A percentile compares a stretch with the other conserved stretches of the same genome.
These are phyloP conservation scores for Patellifolia procumbens DNA, from an alignment of 179 eudicot species.

Conservation along the genomic window DNA sequence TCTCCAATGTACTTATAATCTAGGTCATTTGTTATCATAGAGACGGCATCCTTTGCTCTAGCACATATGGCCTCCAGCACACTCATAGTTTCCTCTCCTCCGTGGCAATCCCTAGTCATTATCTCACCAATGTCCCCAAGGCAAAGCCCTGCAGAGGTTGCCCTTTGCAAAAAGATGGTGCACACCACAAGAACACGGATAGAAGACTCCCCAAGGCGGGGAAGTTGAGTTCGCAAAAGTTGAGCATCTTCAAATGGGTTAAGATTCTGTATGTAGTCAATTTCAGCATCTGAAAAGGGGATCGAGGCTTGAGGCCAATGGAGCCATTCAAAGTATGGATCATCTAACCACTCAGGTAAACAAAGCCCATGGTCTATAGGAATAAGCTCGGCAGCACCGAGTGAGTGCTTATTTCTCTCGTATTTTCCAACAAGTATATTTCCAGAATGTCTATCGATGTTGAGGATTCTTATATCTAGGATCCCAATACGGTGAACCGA, in stretches of 20 bases:
- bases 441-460: constrained; percentile 93
- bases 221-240: constrained; percentile 59
- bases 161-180: constrained; percentile 71
- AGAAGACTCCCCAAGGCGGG: constrained; percentile 67
- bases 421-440: constrained; percentile 68
- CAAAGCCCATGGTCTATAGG: constrained; percentile 97
- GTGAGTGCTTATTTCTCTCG: constrained; percentile 36
- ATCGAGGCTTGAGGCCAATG: constrained; percentile 98
- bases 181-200: constrained; percentile 77
- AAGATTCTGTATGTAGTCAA: constrained; percentile 64
- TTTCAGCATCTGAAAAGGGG: constrained; percentile 76
- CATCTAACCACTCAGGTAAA: constrained; percentile 90
- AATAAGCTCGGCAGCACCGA: constrained; percentile 61
- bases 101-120: constrained; percentile 79
- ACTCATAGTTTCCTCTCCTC: constrained; percentile 68
- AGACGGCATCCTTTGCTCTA: constrained; percentile 45
- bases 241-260: constrained; percentile 78
- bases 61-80: constrained; percentile 64
- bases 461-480: constrained; percentile 72
- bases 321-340: constrained; percentile 97
- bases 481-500: constrained; percentile 86
- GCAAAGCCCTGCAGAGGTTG: constrained; percentile 62
- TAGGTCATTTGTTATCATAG: constrained; percentile 11
- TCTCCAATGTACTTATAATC: constrained; percentile 7
- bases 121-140: constrained; percentile 88